These are phyloP conservation scores for Debaryomyces fabryi DNA, from an alignment of 1,139 yeast genomes.

Conservation along the genomic window DNA sequence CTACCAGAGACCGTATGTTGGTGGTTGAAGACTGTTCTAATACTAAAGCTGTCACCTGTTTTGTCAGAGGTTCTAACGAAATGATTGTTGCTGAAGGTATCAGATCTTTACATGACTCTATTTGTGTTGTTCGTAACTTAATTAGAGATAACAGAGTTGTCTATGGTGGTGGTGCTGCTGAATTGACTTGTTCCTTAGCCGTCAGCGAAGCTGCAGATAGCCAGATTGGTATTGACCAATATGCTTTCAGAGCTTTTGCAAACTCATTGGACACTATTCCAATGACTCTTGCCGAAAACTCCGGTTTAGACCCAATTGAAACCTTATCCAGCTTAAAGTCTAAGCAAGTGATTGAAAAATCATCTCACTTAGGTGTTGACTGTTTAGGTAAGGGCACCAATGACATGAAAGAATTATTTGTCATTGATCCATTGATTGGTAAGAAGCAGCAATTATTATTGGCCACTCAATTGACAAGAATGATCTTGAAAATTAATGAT, in stretches of 20 bases:
- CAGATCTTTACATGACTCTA: conserved; percentile 94
- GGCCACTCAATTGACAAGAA: conserved; percentile 96
- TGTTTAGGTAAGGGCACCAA: conserved; percentile 85
- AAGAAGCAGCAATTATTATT: conserved; percentile 92
- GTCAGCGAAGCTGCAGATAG: conserved; percentile 91
- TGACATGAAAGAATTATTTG: conserved; percentile 92
- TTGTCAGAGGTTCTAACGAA: conserved; percentile 92
- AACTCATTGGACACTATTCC: conserved; percentile 90
- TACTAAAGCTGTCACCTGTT: conserved; percentile 89
- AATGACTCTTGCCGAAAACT: conserved; percentile 93
- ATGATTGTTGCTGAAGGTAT: conserved; percentile 98
- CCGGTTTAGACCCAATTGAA: conserved; percentile 93
- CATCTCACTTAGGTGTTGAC: conserved; percentile 84
- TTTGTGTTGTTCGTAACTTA: conserved; percentile 96
- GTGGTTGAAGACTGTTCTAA: conserved; percentile 90
- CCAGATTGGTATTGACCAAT: conserved; percentile 94
- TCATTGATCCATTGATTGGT: conserved; percentile 95
- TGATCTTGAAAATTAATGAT: conserved; percentile 95
- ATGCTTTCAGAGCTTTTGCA: conserved; percentile 95
- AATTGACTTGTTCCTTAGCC: conserved; percentile 88
- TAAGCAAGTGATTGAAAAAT: conserved; percentile 74
- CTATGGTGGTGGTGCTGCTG: conserved; percentile 99
- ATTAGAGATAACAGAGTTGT: conserved; percentile 91
- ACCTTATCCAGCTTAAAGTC: conserved; percentile 83
- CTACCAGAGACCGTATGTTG: conserved; percentile 94